A percentile compares a stretch with the other conserved stretches of the same genome.
phyloP scores from a whole-genome alignment of 495 filamentous ascomycete species.

The Parathielavia appendiculata region DNA sequence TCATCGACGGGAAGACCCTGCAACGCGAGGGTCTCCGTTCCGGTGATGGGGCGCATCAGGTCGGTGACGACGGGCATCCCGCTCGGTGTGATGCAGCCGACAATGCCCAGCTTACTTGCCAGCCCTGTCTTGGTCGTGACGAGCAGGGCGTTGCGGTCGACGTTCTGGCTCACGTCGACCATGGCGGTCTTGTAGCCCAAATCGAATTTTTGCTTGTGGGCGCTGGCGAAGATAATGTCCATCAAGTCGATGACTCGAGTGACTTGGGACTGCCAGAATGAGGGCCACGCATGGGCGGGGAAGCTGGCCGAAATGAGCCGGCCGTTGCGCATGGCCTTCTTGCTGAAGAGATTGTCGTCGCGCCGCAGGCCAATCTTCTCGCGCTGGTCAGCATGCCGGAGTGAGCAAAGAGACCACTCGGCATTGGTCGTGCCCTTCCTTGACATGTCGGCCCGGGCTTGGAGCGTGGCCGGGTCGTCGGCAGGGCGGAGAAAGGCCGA shows the following conservation, averaged over 20 bases:
- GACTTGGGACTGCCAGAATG: constrained; percentile 27
- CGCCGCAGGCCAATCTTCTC: background rate
- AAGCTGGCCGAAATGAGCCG: constrained; percentile 10
- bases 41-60: constrained; percentile 57
- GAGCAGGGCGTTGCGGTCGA: constrained; percentile 47
- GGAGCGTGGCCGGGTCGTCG: constrained; percentile 53
- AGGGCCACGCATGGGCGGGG: constrained; percentile 16
- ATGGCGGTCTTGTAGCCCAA: constrained; percentile 59
- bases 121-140: background rate
- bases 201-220: constrained; percentile 46
- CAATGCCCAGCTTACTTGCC: constrained; percentile 48
- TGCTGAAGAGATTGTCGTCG: constrained; percentile 23
- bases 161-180: constrained; percentile 69
- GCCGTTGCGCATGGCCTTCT: constrained; percentile 21
- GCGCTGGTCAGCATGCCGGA: constrained; percentile 22
- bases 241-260: constrained; percentile 63
- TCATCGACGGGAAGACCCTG: constrained; percentile 67
- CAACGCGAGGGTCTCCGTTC: constrained; percentile 60
- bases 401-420: constrained; percentile 19
- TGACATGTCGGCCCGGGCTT: constrained; percentile 43
- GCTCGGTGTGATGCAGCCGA: constrained; percentile 64
- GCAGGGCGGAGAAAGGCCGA: constrained; percentile 56
- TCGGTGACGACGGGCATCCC: constrained; percentile 61
- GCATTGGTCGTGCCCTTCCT: constrained; percentile 17
- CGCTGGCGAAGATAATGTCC: constrained; percentile 57